Evolutionary conservation across 495 filamentous ascomycete species (phyloP), one percentile per base, ranked within the genome.

Genomic region (Penicillium malachiteum): DNA sequence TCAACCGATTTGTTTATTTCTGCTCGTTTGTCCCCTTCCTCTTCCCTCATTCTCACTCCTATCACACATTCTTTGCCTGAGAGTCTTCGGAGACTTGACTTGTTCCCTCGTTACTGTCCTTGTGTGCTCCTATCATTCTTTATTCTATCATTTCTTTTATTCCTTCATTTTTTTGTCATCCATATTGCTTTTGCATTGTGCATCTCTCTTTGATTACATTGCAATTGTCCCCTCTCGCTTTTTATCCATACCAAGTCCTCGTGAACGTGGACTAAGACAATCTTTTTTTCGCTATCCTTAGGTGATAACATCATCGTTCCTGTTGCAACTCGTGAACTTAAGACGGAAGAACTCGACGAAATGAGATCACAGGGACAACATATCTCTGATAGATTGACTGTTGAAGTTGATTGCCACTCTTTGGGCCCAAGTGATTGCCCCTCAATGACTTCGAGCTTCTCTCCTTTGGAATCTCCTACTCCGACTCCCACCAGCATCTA

Each of bases 361-460:
- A 77, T 78, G 73, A 70, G 72, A 71, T 45, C 68, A 32, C 72
- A 75, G 58, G 63, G 64, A 45, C 72, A 66, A 44, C 63, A 69
- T 40, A 69, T 74, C 42, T 69, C 71, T 16, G 74, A 76, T 61
- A 69, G 70, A 51, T 60, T 78, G 30, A 74, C 75, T 38, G 68
- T 78, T 43, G 75, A 78, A 57, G 64, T 78, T 49, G 74, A 78
- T 39, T 74, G 74, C 52, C 69, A 66, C 37, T 72, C 73, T 31
- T 52, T 77, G 63, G 72, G 73, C 51, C 68, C 74, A 26, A 76
- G 67, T 66, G 72, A 73, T 52, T 78, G 73, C 61, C 73, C 72
- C n/a, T 77, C 73, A 16, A 77, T 75, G 71, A 70, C 62, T 42
- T 74, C 73, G 8, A 76, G 71, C 55, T 78, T 75, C 56, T 78